These are phyloP conservation scores for Lactarius psammicola DNA, from an alignment of 768 basidiomycete species.

Conservation along the genomic window DNA sequence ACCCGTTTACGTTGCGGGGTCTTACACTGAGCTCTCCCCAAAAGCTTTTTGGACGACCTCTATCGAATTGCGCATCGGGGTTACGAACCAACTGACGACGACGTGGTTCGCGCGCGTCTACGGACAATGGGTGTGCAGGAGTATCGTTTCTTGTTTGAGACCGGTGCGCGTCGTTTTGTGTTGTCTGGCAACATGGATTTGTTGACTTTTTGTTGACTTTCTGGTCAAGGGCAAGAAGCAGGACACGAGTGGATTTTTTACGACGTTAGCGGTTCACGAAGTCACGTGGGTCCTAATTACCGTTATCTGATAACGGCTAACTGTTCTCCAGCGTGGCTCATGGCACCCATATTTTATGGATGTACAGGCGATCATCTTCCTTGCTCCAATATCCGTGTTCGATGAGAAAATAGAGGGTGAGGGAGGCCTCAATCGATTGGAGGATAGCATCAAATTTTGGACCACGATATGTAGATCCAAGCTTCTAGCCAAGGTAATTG, in stretches of 20 bases:
- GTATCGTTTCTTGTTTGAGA: conserved; percentile 62
- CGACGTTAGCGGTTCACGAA: conserved; percentile 69
- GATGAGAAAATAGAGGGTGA: conserved; percentile 78
- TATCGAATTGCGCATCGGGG: conserved; percentile 16
- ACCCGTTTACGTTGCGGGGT: not conserved
- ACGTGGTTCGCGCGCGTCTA: conserved; percentile 75
- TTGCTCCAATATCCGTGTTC: conserved; percentile 78
- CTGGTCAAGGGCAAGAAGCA: not conserved
- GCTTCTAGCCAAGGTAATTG: conserved; percentile 7
- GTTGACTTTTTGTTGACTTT: too few species aligned
- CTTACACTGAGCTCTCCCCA: not conserved
- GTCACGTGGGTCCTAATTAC: not conserved
- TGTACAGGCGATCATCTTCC: conserved; percentile 81
- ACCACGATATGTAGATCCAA: conserved; percentile 25
- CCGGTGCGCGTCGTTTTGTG: conserved; percentile 44
- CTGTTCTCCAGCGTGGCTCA: conserved; percentile 26
- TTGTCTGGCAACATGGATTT: not conserved
- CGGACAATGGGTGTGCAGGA: conserved; percentile 79
- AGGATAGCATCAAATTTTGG: conserved; percentile 22
- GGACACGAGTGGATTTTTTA: conserved; percentile 75
- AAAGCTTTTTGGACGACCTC: conserved; percentile 22
- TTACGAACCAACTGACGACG: conserved; percentile 63
- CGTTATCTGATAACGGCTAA: not conserved
- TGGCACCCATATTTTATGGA: conserved; percentile 86
- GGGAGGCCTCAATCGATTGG: conserved; percentile 55